Base-by-base conservation (phyloP, 2,329 filamentous ascomycete genomes). In the Calcarisporium arbuscula region DNA sequence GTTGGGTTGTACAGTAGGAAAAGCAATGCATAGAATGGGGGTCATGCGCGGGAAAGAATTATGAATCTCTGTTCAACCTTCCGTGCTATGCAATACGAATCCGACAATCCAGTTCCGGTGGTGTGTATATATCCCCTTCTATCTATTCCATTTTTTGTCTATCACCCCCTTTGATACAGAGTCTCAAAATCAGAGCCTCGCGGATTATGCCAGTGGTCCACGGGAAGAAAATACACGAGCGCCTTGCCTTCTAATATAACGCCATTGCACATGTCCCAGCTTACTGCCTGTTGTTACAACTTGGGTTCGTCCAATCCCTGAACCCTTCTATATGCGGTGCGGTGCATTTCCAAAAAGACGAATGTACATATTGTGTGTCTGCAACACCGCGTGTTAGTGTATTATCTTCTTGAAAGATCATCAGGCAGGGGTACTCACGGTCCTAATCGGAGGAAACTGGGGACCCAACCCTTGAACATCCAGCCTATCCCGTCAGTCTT, bases 381-480 rank as follows among this genome's bases (percentile, higher is more conserved):
- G 32, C 19, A n/a, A 29, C 8, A 12, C 12, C 47, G 41, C 30
- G 17, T 26, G 15, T 14, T 19, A 6, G 31, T 34, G 6, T 21
- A 9, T 27, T 17, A 19, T 10, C 9, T 6, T 20, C 14, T 6
- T 17, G 23, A 17, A 19, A 33, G 14, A 11, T 7, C 15, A 16
- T n/a, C 8, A n/a, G 14, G n/a, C n/a, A 18, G 17, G 28, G 1
- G 30, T 18, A 70, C 73, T 62, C 60, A 77, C 68, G 77, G 77
- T 51, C 77, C 77, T 32, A 82, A 60, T 39, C 78, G 62, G 43
- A 81, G 64, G 53, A 82, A 82, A 47, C 74, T 78, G n/a, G 87
- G 87, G 30, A 89, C 78, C 85, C 86, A 94, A 41, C 87, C 87
- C 58, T 85, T 85, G 62, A 94, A 94, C 73, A 90, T 81, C 87